Percentiles rank a stretch among this genome's conserved stretches.
These are phyloP conservation scores for Cyberlindnera suaveolens DNA, from an alignment of 805 yeast species.

Conservation along the genomic window DNA sequence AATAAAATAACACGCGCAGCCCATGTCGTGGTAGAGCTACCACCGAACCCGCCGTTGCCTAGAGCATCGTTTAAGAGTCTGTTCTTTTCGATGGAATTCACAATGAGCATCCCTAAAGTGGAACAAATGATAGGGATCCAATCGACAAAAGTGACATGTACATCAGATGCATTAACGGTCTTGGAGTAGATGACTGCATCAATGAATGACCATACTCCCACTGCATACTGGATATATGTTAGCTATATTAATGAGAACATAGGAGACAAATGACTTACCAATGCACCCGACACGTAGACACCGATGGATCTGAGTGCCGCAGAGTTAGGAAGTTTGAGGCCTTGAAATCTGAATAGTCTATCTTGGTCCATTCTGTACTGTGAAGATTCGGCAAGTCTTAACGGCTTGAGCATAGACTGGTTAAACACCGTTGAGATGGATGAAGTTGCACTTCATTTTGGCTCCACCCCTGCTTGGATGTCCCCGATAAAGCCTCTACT, in stretches of 20 bases:
- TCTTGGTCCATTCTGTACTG: conserved; percentile 30
- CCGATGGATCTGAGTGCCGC: conserved; percentile 65
- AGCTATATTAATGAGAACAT: too few species aligned
- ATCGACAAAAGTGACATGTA: conserved; percentile 87
- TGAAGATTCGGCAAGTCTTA: conserved; percentile 1
- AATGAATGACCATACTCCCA: conserved; percentile 84
- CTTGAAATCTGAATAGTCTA: conserved; percentile 58
- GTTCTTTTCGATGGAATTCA: conserved; percentile 40
- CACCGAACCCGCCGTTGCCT: conserved; percentile 30
- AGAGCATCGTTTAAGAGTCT: conserved; percentile 31
- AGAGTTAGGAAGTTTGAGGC: conserved; percentile 64
- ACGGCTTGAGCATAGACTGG: conserved; percentile 8
- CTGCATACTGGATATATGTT: conserved; percentile 42
- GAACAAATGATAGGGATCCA: conserved; percentile 94
- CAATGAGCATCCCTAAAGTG: conserved; percentile 80
- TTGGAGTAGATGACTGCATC: conserved; percentile 86
- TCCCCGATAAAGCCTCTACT: too few species aligned
- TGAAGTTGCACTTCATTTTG: too few species aligned
- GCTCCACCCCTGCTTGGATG: too few species aligned
- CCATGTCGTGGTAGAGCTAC: conserved; percentile 63
- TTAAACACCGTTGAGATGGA: too few species aligned
- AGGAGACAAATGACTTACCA: conserved; percentile 20
- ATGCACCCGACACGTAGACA: conserved; percentile 69
- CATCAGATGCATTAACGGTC: conserved; percentile 76
- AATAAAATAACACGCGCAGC: conserved; percentile 88